Percentiles rank a stretch among this genome's conserved stretches.
Conservation (phyloP, 2,329 filamentous ascomycete species). For the Aspergillus pseudonomiae region DNA sequence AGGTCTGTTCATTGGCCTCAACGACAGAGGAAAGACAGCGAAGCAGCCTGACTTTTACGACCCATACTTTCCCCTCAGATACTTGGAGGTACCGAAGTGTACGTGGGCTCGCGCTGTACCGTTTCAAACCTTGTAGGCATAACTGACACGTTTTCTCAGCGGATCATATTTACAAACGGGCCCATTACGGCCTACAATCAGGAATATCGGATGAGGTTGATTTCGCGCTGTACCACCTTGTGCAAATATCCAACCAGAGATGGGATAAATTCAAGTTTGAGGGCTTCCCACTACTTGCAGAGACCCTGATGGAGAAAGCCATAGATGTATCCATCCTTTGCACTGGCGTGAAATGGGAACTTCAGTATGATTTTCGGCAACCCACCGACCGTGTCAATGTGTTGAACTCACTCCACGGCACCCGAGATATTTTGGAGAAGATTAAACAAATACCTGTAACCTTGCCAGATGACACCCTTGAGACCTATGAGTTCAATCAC, state of each 20-base stretch:
- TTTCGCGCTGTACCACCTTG: conserved; percentile 90
- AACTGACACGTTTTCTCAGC: conserved; percentile 31
- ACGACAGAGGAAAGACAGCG: conserved; percentile 31
- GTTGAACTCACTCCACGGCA: conserved; percentile 68
- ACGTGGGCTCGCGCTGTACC: conserved; percentile 17
- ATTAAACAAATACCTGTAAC: conserved; percentile 66
- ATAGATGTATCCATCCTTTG: conserved; percentile 77
- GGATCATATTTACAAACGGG: conserved; percentile 80
- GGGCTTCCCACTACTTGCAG: conserved; percentile 83
- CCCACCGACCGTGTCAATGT: conserved; percentile 58
- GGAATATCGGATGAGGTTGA: conserved; percentile 78
- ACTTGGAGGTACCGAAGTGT: conserved; percentile 42
- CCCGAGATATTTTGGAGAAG: conserved; percentile 70
- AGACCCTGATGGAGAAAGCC: conserved; percentile 83
- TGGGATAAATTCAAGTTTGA: conserved; percentile 97
- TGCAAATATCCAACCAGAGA: conserved; percentile 92
- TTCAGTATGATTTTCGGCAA: conserved; percentile 67
- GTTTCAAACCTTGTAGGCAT: neutral
- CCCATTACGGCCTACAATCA: conserved; percentile 80
- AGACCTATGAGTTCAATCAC: conserved; percentile 71
- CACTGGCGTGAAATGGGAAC: conserved; percentile 79
- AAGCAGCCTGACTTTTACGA: conserved; percentile 44
- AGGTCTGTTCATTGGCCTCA: conserved; percentile 34
- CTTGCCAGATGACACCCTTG: conserved; percentile 66
- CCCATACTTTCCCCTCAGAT: conserved; percentile 40